Conservation (phyloP, 352 stramenopile genomes). For the Pythium monospermum region DNA sequence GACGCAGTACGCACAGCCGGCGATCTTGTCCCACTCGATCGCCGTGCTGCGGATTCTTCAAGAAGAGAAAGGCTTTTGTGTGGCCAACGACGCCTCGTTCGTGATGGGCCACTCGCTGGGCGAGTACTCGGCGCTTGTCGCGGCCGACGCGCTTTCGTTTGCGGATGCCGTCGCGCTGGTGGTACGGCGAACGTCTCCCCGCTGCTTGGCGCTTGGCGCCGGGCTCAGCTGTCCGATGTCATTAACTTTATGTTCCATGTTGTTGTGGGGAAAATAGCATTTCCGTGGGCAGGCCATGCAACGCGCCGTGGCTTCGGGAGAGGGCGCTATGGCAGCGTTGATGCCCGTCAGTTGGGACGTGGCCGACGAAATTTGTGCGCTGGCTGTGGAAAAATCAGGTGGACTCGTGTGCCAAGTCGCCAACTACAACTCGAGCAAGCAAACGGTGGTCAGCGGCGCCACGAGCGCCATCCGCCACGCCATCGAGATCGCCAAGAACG, state of each 20-base stretch:
- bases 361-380: constrained; percentile 49
- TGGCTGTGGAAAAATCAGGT: constrained; percentile 27
- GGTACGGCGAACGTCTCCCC: constrained; percentile 26
- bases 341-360: constrained; percentile 51
- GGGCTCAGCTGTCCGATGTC: too few relatives aligned
- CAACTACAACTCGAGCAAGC: constrained; percentile 88
- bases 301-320: constrained; percentile 38
- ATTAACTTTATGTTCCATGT: neutral
- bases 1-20: constrained; percentile 73
- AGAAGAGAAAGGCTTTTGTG: constrained; percentile 44
- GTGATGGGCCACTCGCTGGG: constrained; percentile 80
- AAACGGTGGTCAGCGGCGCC: constrained; percentile 77
- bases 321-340: constrained; percentile 73
- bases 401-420: constrained; percentile 63
- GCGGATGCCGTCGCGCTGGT: constrained; percentile 62
- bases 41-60: constrained; percentile 69
- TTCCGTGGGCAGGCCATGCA: constrained; percentile 71
- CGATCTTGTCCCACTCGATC: constrained; percentile 74
- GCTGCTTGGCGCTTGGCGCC: too few relatives aligned
- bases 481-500: constrained; percentile 50
- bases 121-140: constrained; percentile 83
- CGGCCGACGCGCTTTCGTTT: constrained; percentile 56
- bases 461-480: constrained; percentile 40
- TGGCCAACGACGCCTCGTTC: constrained; percentile 26
- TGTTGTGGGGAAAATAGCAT: constrained; percentile 33